Conservation (phyloP, 305 asterid species). For the Solanum hybrid region DNA sequence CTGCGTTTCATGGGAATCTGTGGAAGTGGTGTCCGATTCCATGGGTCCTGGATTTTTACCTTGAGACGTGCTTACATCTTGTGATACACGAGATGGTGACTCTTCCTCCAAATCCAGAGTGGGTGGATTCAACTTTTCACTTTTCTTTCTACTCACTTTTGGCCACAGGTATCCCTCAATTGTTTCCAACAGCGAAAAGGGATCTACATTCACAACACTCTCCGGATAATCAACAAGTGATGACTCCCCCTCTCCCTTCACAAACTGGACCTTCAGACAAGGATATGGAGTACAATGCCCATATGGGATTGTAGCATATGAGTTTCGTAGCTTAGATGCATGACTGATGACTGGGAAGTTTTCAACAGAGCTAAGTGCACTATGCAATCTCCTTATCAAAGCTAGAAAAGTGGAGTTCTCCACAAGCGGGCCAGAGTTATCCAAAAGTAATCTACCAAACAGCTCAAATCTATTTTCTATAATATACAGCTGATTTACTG, state of each 20-base stretch:
- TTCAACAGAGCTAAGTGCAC: slow-evolving; percentile 79
- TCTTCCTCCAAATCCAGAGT: slow-evolving; percentile 27
- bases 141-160: slow-evolving; percentile 36
- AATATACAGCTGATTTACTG: slow-evolving; percentile 14
- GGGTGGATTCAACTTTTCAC: slow-evolving; percentile 21
- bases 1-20: slow-evolving; percentile 34
- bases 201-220: slow-evolving; percentile 69
- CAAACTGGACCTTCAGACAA: slow-evolving; percentile 72
- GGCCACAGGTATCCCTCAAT: slow-evolving; percentile 64
- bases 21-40: slow-evolving; percentile 23
- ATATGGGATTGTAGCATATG: slow-evolving; percentile 72
- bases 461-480: slow-evolving; percentile 64
- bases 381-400: slow-evolving; percentile 48
- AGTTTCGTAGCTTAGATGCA: slow-evolving; percentile 40
- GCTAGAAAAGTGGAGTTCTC: slow-evolving; percentile 38
- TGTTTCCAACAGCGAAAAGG: slow-evolving; percentile 61
- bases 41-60: slow-evolving; percentile 26
- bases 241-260: slow-evolving; percentile 48
- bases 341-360: slow-evolving; percentile 63
- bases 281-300: slow-evolving; percentile 69
- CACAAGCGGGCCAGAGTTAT: slow-evolving; percentile 26
- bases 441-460: slow-evolving; percentile 55
- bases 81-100: slow-evolving; percentile 26
- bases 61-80: slow-evolving; percentile 34
- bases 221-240: slow-evolving; percentile 41